Evolutionary conservation across 108 stramenopile species (phyloP), one percentile per base, ranked within the genome.

Genomic region (Nitzschia putrida): DNA sequence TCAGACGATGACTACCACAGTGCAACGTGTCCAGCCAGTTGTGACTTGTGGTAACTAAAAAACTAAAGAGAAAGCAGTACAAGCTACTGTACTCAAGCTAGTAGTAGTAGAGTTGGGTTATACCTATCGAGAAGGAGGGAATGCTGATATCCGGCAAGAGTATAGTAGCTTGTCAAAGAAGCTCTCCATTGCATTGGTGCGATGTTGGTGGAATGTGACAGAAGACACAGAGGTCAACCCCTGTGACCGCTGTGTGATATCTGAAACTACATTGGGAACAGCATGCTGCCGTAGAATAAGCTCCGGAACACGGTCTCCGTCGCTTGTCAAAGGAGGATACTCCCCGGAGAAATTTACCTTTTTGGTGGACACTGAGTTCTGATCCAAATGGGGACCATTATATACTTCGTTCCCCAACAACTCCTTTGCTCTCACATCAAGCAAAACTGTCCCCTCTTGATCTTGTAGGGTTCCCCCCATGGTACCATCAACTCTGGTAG

Each of bases 281-380:
- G 20, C 56, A 53, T 18, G 14, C 14, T 18, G n/a, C 0, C 37
- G 24, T 24, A 25, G 3, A 12, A 66, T 51, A 34, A 66, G 34
- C 22, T 51, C 65, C 50, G 65, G 65, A 38, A 66, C 65, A 53
- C 51, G 65, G 18, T 53, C 65, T 3, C 65, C 65, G 29, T 18
- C 37, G 12, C 43, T 52, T 37, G 65, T 66, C 13, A 53, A 13
- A 20, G 38, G 39, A 8, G 65, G 65, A 12, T 26, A 66, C 34
- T 66, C 65, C 40, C 38, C 58, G 3, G 16, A 25, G 23, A 55
- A 55, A 55, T 55, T 55, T 6, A 55, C 21, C 6, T 6, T 2
- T 24, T 24, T 55, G 54, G 54, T 24, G 8, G 54, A 25, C 12
- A 23, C 14, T 3, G 47, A 49, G 47, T 16, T 49, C 6, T 16